These are phyloP conservation scores for Hanseniaspora gamundiae DNA, from an alignment of 1,139 yeast species.

Conservation along the genomic window DNA sequence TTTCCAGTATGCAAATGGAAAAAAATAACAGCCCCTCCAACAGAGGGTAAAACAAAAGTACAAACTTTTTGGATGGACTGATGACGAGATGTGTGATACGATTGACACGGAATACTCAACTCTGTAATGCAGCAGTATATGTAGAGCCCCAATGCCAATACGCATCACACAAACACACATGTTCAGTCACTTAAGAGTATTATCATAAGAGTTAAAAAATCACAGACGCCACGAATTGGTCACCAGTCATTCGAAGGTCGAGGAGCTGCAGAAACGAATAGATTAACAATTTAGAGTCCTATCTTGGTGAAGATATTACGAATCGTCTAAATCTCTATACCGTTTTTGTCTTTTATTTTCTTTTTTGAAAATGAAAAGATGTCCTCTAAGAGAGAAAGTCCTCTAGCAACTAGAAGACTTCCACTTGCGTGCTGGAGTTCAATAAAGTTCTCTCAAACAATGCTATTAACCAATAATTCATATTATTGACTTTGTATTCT, in stretches of 20 bases:
- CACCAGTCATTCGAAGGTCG: slow-evolving; percentile 9
- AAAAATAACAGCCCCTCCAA: too few relatives aligned
- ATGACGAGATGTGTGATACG: too few relatives aligned
- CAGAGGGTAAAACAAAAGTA: too few relatives aligned
- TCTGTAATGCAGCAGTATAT: too few relatives aligned
- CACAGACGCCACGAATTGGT: slow-evolving; percentile 9
- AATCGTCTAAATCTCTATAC: slow-evolving; percentile 4
- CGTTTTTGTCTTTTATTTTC: slow-evolving; percentile 5
- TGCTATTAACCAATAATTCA: neutral
- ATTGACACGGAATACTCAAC: too few relatives aligned
- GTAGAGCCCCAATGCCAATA: too few relatives aligned
- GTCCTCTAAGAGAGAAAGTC: slow-evolving; percentile 3
- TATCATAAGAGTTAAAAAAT: neutral
- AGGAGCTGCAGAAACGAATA: slow-evolving; percentile 9
- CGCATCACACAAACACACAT: too few relatives aligned
- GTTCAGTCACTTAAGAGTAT: neutral
- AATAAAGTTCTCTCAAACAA: slow-evolving; percentile 4
- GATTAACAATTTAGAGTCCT: slow-evolving; percentile 3
- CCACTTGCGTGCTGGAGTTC: neutral
- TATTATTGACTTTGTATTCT: neutral
- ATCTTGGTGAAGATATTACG: slow-evolving; percentile 3
- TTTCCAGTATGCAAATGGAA: too few relatives aligned
- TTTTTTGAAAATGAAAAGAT: neutral
- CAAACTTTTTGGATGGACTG: too few relatives aligned
- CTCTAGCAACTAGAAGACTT: slow-evolving; percentile 6